Percentiles rank a stretch among this genome's conserved stretches.
Conservation (phyloP, 2,329 filamentous ascomycete genomes). For the Scedosporium aurantiacum region DNA sequence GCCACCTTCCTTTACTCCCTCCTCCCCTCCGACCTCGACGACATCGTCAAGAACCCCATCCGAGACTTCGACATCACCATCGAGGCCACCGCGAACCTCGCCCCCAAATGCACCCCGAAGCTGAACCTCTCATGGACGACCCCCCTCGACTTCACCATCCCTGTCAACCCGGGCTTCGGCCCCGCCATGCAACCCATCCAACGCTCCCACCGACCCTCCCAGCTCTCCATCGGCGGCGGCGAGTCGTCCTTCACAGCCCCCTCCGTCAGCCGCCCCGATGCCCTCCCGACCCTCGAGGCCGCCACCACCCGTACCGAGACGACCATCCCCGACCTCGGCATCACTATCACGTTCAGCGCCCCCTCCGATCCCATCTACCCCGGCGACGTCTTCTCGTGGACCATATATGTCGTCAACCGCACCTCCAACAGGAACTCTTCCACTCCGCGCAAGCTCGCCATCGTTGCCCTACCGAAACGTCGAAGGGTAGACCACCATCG, state of each 20-base stretch:
- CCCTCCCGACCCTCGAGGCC: conserved; percentile 48
- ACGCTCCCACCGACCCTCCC: conserved; percentile 49
- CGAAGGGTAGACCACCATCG: conserved; percentile 42
- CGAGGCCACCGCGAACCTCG: conserved; percentile 44
- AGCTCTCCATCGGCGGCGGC: conserved; percentile 50
- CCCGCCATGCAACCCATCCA: conserved; percentile 44
- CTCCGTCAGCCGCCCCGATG: conserved; percentile 46
- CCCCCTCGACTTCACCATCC: conserved; percentile 55
- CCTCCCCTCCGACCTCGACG: conserved; percentile 36
- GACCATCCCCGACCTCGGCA: conserved; percentile 49
- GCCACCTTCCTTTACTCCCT: conserved; percentile 64
- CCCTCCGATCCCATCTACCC: conserved; percentile 45
- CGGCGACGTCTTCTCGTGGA: conserved; percentile 61
- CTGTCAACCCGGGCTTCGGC: conserved; percentile 53
- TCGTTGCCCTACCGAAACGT: conserved; percentile 56
- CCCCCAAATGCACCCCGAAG: conserved; percentile 47
- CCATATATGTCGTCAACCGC: conserved; percentile 66
- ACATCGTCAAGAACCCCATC: conserved; percentile 32
- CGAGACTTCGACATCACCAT: conserved; percentile 50
- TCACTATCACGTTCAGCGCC: conserved; percentile 64
- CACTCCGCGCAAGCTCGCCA: conserved; percentile 53
- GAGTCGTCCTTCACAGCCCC: conserved; percentile 46
- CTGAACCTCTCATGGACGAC: conserved; percentile 60
- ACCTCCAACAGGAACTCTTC: conserved; percentile 33
- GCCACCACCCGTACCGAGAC: conserved; percentile 34